Evolutionary conservation across 2,329 filamentous ascomycete genomes (phyloP).

Genomic region (Clonostachys chloroleuca): DNA sequence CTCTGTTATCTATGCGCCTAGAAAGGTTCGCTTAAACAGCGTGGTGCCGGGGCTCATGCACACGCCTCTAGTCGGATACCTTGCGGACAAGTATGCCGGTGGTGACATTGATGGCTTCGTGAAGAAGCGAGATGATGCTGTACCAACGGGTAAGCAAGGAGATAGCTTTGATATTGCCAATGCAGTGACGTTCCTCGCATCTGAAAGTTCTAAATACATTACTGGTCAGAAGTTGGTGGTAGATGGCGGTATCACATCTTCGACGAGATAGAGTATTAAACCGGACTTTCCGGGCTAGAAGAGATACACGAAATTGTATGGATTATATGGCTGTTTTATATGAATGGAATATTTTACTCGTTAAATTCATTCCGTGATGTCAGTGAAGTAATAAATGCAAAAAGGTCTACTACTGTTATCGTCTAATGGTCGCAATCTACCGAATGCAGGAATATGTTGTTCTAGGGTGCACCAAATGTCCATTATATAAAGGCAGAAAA

Average conservation of each 20-base stretch:
- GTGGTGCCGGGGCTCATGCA: constrained; percentile 16
- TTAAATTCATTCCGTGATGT: too few relatives aligned
- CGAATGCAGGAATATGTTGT: too few relatives aligned
- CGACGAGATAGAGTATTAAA: constrained; percentile 12
- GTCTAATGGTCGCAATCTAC: too few relatives aligned
- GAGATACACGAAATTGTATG: too few relatives aligned
- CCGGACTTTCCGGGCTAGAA: too few relatives aligned
- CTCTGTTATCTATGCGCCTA: constrained; percentile 41
- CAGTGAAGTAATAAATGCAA: too few relatives aligned
- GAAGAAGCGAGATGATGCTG: constrained; percentile 45
- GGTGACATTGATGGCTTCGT: too few relatives aligned
- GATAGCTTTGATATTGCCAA: constrained; percentile 56
- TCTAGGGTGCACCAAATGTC: too few relatives aligned
- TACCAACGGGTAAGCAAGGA: constrained; percentile 55
- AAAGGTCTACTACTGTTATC: too few relatives aligned
- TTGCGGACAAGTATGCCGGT: constrained; percentile 23
- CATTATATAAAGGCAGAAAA: too few relatives aligned
- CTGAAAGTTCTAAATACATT: constrained; percentile 54
- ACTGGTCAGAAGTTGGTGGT: constrained; percentile 50
- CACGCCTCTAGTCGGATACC: constrained; percentile 26
- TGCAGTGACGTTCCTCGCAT: constrained; percentile 51
- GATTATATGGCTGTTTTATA: too few relatives aligned
- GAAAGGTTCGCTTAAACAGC: constrained; percentile 43
- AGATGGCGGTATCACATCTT: constrained; percentile 36
- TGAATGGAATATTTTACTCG: too few relatives aligned